Conservation (phyloP, 495 filamentous ascomycete species). For the Schizothecium vesticola region DNA sequence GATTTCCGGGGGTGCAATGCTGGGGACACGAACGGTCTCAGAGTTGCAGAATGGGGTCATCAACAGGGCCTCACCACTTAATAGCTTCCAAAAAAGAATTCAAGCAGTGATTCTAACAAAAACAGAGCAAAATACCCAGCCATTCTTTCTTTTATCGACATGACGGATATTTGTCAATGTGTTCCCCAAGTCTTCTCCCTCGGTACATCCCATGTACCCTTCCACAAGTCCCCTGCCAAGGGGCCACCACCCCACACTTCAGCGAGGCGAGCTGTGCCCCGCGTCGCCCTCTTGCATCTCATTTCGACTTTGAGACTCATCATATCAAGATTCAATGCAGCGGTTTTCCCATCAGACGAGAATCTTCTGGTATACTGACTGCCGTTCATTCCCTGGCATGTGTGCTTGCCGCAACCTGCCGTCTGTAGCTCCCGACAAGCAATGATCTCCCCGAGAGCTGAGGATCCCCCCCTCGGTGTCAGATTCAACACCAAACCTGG, state of each 20-base stretch:
- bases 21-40: not conserved
- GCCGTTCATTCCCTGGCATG: not conserved
- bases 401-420: not conserved
- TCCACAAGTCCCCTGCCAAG: not conserved
- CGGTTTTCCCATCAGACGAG: not conserved
- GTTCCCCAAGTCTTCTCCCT: not conserved
- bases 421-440: not conserved
- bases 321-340: not conserved
- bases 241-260: not conserved
- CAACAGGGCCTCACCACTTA: not conserved
- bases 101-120: not conserved
- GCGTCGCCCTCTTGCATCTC: not conserved
- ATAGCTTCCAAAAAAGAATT: not conserved
- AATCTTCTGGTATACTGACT: too few species aligned
- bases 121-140: not conserved
- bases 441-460: constrained; percentile 4
- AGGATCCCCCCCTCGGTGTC: not conserved
- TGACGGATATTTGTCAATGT: not conserved
- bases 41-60: not conserved
- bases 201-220: not conserved
- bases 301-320: not conserved
- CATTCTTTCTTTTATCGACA: not conserved
- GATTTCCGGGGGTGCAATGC: not conserved
- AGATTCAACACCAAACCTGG: not conserved
- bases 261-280: not conserved